Base-by-base conservation (phyloP, 208 protist genomes). In the Trypanosoma cruzi region DNA sequence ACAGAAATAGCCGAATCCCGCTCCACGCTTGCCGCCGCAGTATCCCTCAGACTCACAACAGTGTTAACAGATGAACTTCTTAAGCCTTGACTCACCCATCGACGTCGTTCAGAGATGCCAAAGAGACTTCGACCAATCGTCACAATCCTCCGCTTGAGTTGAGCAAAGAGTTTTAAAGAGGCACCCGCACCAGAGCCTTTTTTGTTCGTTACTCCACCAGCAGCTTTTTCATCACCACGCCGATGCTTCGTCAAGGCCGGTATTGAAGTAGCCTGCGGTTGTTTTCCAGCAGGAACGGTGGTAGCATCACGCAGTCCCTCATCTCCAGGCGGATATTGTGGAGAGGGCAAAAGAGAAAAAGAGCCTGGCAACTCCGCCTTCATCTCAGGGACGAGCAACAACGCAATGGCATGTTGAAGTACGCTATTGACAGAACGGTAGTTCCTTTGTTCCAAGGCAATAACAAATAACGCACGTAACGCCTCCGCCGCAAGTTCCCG, bases 401-500 rank as follows among this genome's bases (percentile, higher is more conserved):
- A 10, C 16, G n/a, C 31, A 26, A 87, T 68, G 4, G 85, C 88
- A 28, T 84, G 80, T 22, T 84, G 81, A 3, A 94, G 68, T 18
- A 90, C 40, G 32, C 80, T 84, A 66, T 87, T 79, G n/a, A 86
- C 77, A n/a, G 68, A 60, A 16, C 75, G 68, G 13, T 70, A 50
- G 61, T 78, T 73, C 18, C 64, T 57, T 56, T 79, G 66, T 68
- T 84, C 71, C 46, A 94, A 42, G 2, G 76, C 80, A 4, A 88
- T 60, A 13, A 73, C 63, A 73, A 94, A 86, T 14, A 89, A 71
- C 18, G 78, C 79, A 54, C 82, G 77, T 65, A 91, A 68, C 16
- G 83, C 76, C 14, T 70, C 81, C 34, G 82, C 88, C 13, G 83
- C 84, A 7, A 90, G 50, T 44, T 94, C 86, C 28, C 84, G 73